phyloP scores from a whole-genome alignment of 257 asterid species.

The Craterostigma plantagineum region DNA sequence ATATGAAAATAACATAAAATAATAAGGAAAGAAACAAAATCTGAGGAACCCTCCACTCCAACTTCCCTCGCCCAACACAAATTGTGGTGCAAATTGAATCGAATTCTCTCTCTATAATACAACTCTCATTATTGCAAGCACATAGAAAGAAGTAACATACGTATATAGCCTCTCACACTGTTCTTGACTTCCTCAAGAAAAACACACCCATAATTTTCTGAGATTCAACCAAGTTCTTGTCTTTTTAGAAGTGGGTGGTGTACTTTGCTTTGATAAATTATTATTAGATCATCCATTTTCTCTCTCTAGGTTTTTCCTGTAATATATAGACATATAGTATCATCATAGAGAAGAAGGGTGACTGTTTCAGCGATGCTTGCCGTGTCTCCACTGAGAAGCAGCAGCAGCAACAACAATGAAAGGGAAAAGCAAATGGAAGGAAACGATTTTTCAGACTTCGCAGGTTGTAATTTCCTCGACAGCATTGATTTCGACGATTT shows the following conservation, averaged over 20 bases:
- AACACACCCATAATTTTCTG: neutral
- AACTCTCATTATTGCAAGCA: neutral
- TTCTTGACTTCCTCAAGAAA: conserved; percentile 3
- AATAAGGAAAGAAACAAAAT: conserved; percentile 26
- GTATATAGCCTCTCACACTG: neutral
- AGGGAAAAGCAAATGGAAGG: conserved; percentile 31
- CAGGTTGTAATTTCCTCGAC: conserved; percentile 42
- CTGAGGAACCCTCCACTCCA: conserved; percentile 1
- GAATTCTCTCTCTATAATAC: conserved; percentile 16
- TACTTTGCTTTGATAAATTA: no score
- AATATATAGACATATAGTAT: conserved; percentile 2
- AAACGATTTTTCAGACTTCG: conserved; percentile 38
- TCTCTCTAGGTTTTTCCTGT: neutral
- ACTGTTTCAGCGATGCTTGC: conserved; percentile 34
- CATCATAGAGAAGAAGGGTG: neutral
- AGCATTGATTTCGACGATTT: conserved; percentile 73
- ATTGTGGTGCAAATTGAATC: conserved; percentile 43
- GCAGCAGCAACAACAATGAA: conserved; percentile 21
- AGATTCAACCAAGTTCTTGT: no score
- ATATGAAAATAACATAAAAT: conserved; percentile 21
- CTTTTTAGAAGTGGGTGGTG: no score
- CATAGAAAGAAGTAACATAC: neutral
- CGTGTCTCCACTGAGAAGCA: conserved; percentile 34
- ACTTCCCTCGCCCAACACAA: conserved; percentile 12
- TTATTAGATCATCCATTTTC: neutral